phyloP scores from a whole-genome alignment of 257 asterid species.

The Solanum sitiens region DNA sequence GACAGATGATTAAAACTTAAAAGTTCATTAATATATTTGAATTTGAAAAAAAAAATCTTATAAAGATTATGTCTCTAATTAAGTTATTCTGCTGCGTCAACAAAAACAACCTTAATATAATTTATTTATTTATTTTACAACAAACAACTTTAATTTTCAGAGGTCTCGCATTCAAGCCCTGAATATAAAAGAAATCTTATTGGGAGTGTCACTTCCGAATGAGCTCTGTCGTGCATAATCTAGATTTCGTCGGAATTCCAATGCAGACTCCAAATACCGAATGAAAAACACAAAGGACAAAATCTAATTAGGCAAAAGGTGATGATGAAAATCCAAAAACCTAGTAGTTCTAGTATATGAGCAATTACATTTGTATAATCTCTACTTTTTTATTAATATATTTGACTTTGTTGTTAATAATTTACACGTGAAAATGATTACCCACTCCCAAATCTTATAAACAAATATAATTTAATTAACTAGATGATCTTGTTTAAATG shows the following conservation, averaged over 20 bases:
- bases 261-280: no score
- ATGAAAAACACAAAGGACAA: no score
- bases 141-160: background rate
- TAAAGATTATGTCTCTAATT: no score
- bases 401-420: background rate
- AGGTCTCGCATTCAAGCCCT: fast-evolving
- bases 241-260: fast-evolving
- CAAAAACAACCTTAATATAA: no score
- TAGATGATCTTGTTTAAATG: background rate
- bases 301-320: background rate
- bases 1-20: no score
- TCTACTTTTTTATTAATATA: background rate
- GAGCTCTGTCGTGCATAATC: fast-evolving
- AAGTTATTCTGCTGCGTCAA: no score
- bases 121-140: background rate
- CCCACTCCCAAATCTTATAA: no score
- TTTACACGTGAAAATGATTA: background rate
- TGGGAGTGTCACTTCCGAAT: fast-evolving
- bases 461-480: background rate
- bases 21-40: background rate
- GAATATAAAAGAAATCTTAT: no score
- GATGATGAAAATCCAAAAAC: background rate
- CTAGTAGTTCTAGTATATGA: background rate
- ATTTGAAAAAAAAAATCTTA: no score
- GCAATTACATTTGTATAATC: background rate